phyloP scores from a whole-genome alignment of 768 basidiomycete species.

The Termitomyces sp. region DNA sequence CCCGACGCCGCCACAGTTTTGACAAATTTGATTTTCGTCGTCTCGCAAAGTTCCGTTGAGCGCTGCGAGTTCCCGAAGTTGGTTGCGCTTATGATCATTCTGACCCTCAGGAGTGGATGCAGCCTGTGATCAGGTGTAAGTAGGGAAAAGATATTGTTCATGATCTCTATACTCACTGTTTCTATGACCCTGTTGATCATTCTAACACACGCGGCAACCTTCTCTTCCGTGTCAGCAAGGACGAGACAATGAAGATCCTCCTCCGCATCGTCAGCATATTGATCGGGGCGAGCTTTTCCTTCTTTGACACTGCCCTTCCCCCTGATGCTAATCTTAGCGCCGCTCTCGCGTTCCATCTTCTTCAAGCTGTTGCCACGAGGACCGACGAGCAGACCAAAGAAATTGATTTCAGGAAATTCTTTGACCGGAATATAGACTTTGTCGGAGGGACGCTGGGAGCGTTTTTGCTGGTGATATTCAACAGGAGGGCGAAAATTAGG shows the following conservation, averaged over 20 bases:
- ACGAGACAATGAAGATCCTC: conserved; percentile 99
- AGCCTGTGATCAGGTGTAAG: conserved; percentile 54
- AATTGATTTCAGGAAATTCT: conserved; percentile 99
- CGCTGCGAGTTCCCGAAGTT: conserved; percentile 95
- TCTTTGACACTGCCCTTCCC: conserved; percentile 99
- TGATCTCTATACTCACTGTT: conserved; percentile 58
- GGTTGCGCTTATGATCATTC: conserved; percentile 99
- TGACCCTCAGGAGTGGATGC: conserved; percentile 99
- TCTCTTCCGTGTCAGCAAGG: conserved; percentile 88
- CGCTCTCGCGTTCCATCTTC: conserved; percentile 98
- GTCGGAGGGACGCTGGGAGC: conserved; percentile 89
- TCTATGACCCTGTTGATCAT: conserved; percentile 98
- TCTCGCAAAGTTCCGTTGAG: conserved; percentile 98
- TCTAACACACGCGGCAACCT: conserved; percentile 86
- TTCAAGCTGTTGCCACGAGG: conserved; percentile 99
- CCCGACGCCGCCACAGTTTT: conserved; percentile 91
- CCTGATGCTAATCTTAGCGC: conserved; percentile 97
- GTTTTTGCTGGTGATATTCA: conserved; percentile 94
- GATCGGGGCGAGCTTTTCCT: conserved; percentile 94
- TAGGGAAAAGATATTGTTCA: not conserved
- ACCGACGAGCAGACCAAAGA: conserved; percentile 96
- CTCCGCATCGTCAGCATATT: conserved; percentile 94
- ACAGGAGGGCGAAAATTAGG: conserved; percentile 97
- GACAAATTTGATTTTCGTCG: conserved; percentile 99
- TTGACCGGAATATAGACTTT: conserved; percentile 99